Percentiles rank a stretch among this genome's conserved stretches.
phyloP scores from a whole-genome alignment of 164 flowering plant species.

The Platanus orientalis region DNA sequence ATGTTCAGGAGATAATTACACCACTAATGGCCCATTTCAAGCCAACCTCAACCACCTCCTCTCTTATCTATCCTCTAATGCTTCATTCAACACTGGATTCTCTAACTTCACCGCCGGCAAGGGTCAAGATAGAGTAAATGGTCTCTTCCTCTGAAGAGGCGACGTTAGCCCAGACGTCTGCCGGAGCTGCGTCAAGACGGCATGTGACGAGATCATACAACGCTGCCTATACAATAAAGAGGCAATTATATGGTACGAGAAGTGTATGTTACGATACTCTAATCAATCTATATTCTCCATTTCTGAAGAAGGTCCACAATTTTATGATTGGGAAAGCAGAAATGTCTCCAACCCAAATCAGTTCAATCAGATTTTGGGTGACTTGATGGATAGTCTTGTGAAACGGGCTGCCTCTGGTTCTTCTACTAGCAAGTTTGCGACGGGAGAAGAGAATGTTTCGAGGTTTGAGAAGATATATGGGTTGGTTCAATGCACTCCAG shows the following conservation, averaged over 20 bases:
- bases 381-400: neutral
- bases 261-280: constrained; percentile 25
- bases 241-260: constrained; percentile 19
- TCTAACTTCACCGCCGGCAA: neutral
- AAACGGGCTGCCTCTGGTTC: neutral
- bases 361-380: neutral
- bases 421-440: neutral
- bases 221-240: neutral
- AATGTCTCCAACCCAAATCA: neutral
- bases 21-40: constrained; percentile 2
- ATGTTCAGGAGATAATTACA: neutral
- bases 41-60: constrained; percentile 16
- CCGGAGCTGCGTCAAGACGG: neutral
- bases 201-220: neutral
- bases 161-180: constrained; percentile 7
- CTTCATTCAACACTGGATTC: neutral
- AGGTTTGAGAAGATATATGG: neutral
- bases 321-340: too few relatives aligned
- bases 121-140: neutral
- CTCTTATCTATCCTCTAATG: constrained; percentile 9
- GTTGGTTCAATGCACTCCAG: constrained; percentile 42
- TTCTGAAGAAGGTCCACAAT: neutral
- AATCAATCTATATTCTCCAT: neutral
- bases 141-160: constrained; percentile 20
- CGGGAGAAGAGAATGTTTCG: neutral